Base-by-base conservation (phyloP, 2,329 filamentous ascomycete species). In the Fusarium solani-melongenae region DNA sequence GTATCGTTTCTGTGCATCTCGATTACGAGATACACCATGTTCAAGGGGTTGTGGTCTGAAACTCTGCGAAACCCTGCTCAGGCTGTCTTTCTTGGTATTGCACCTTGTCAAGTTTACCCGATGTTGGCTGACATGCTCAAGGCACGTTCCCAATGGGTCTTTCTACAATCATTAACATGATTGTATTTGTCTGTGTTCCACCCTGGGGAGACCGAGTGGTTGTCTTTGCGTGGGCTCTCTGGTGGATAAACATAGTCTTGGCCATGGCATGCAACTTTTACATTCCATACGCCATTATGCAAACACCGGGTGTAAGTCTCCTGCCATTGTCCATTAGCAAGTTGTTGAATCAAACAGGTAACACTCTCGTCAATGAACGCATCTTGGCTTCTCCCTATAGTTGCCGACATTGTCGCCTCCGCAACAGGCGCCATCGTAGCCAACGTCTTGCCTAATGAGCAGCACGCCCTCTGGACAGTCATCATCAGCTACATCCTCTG, bases 131-230 rank as follows among this genome's bases (percentile, higher is more conserved):
- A 49, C 22, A 46, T 27, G 39, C 55, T 41, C 79, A 92, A 15
- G 91, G 88, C 1, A 90, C 89, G 0, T 85, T 92, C 29, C 90
- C 90, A 0, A 92, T 92, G 87, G 90, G 87, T 0, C 85, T 92
- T 33, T 87, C 89, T 1, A 92, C 90, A 0, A 87, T 92, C 7
- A 85, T 92, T 60, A 88, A 90, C 59, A 88, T 90, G 84, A 86
- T 88, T 71, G 84, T 88, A 8, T 84, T 88, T 36, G 84, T 91
- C 6, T 92, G 90, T 71, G 85, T 77, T 2, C 76, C 88, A 0
- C 86, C 87, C 10, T 92, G 89, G 90, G 90, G 89, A 0, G 69
- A 82, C 14, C 87, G 88, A 84, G 84, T 84, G 11, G 82, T 82
- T 29, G 83, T 83, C 62, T 78, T 88, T 39, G 86, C 86, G 4